A percentile compares a stretch with the other conserved stretches of the same genome.
Evolutionary conservation across 1,139 yeast species (phyloP).

Genomic region (Nakaseomyces kungkrabaensis): DNA sequence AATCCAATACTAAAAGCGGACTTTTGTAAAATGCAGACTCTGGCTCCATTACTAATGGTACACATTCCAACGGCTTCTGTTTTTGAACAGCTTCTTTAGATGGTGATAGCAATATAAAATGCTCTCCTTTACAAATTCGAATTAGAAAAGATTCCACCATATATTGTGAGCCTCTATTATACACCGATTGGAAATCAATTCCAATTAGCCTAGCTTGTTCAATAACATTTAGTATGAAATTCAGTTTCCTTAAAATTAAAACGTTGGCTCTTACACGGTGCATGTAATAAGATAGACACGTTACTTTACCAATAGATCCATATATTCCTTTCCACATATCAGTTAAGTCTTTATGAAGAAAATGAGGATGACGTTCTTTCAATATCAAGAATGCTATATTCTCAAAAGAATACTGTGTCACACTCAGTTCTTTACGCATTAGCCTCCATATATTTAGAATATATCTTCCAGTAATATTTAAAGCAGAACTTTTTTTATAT

Average conservation of each 20-base stretch:
- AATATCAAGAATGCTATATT: constrained; percentile 60
- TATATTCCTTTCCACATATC: constrained; percentile 36
- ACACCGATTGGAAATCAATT: constrained; percentile 78
- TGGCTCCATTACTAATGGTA: constrained; percentile 91
- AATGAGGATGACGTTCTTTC: constrained; percentile 60
- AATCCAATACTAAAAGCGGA: constrained; percentile 82
- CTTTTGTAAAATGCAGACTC: constrained; percentile 74
- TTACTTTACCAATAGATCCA: constrained; percentile 26
- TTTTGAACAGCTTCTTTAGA: constrained; percentile 70
- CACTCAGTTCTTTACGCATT: constrained; percentile 49
- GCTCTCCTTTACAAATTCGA: constrained; percentile 68
- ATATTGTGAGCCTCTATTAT: constrained; percentile 85
- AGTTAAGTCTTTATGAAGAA: constrained; percentile 41
- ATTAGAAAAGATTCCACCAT: constrained; percentile 79
- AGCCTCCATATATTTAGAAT: constrained; percentile 78
- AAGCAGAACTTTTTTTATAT: constrained; percentile 61
- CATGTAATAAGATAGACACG: constrained; percentile 44
- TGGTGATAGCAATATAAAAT: constrained; percentile 66
- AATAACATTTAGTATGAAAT: constrained; percentile 58
- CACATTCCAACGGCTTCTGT: constrained; percentile 78
- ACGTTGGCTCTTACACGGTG: constrained; percentile 41
- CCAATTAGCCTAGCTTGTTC: constrained; percentile 86
- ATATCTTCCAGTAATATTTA: constrained; percentile 69
- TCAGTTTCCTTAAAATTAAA: constrained; percentile 49
- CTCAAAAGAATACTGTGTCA: constrained; percentile 67